A percentile compares a stretch with the other conserved stretches of the same genome.
phyloP scores from a whole-genome alignment of 768 basidiomycete genomes.

The Tricholoma flavovirens region DNA sequence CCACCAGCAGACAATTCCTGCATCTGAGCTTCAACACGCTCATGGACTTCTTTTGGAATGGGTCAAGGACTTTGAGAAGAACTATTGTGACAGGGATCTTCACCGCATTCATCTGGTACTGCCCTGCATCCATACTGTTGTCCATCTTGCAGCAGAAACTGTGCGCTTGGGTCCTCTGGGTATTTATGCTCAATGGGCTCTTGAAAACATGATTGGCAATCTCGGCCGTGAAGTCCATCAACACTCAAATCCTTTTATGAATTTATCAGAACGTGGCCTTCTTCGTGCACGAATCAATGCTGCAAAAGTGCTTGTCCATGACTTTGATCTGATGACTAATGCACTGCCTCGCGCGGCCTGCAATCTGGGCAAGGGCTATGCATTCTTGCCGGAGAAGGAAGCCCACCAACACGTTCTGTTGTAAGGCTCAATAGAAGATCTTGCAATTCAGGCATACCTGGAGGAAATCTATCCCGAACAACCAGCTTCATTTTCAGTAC shows the following conservation, averaged over 20 bases:
- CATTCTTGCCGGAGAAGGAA: background rate
- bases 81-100: too few relatives aligned
- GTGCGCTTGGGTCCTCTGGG: constrained; percentile 15
- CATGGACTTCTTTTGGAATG: background rate
- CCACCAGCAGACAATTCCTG: too few relatives aligned
- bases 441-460: too few relatives aligned
- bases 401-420: background rate
- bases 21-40: background rate
- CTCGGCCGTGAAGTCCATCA: constrained; percentile 9
- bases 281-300: too few relatives aligned
- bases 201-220: too few relatives aligned
- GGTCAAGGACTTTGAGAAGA: background rate
- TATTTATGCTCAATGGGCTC: constrained; percentile 13
- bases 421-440: background rate
- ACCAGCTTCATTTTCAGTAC: background rate
- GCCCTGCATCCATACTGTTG: too few relatives aligned
- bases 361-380: background rate
- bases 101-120: background rate
- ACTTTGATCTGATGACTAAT: background rate
- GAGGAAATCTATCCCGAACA: too few relatives aligned
- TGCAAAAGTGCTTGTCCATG: background rate
- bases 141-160: background rate
- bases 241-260: constrained; percentile 11
- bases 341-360: background rate
- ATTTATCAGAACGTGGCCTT: constrained; percentile 6